Percentiles rank a stretch among this genome's conserved stretches.
Evolutionary conservation across 2,329 filamentous ascomycete genomes (phyloP).

Genomic region (Dactylonectria macrodidyma): DNA sequence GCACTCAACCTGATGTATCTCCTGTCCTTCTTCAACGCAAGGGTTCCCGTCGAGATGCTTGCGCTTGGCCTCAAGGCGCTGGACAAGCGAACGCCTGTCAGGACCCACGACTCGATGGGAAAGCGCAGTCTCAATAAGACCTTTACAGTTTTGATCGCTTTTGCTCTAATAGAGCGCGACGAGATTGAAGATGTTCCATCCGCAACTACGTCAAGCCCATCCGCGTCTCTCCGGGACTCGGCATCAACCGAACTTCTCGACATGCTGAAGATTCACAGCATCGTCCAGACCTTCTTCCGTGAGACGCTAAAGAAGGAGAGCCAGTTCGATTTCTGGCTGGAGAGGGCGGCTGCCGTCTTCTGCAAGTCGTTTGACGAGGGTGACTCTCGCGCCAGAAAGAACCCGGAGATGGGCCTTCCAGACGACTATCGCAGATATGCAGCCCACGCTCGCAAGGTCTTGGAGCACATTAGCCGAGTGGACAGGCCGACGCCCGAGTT

Average conservation of each 20-base stretch:
- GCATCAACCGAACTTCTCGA: conserved; percentile 38
- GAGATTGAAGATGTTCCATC: conserved; percentile 44
- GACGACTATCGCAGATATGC: conserved; percentile 45
- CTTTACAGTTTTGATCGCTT: conserved; percentile 44
- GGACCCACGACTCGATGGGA: conserved; percentile 36
- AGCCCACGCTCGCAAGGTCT: conserved; percentile 39
- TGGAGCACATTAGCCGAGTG: conserved; percentile 39
- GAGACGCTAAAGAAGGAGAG: conserved; percentile 38
- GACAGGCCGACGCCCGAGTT: conserved; percentile 37
- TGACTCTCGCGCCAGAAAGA: conserved; percentile 31
- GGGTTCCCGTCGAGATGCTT: conserved; percentile 45
- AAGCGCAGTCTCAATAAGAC: conserved; percentile 45
- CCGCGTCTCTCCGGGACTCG: conserved; percentile 24
- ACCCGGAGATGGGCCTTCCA: conserved; percentile 39
- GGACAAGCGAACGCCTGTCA: conserved; percentile 43
- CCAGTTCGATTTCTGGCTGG: conserved; percentile 43
- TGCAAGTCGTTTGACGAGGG: conserved; percentile 43
- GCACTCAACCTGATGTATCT: conserved; percentile 46
- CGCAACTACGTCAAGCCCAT: conserved; percentile 24
- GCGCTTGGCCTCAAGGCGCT: conserved; percentile 43
- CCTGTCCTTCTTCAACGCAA: conserved; percentile 41
- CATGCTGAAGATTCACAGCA: conserved; percentile 42
- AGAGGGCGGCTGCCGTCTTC: conserved; percentile 42
- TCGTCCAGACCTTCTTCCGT: conserved; percentile 45
- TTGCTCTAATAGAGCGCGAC: conserved; percentile 45